Percentiles rank a stretch among this genome's conserved stretches.
Evolutionary conservation across 805 yeast species (phyloP).

Genomic region (Candida cerambycidarum): DNA sequence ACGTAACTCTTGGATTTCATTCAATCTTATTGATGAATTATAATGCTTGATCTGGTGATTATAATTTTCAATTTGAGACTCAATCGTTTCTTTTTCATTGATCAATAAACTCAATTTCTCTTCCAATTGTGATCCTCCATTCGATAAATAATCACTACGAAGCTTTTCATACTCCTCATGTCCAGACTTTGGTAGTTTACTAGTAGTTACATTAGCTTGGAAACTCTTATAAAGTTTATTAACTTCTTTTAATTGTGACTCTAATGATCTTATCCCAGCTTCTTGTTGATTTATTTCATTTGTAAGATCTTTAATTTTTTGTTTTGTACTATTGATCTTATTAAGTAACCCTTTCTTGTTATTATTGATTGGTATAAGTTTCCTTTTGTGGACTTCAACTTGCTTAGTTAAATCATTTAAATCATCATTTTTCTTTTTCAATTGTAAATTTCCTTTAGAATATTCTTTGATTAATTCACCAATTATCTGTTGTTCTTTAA

Average conservation of each 20-base stretch:
- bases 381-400: constrained; percentile 47
- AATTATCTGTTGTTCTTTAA: constrained; percentile 27
- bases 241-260: constrained; percentile 49
- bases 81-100: constrained; percentile 46
- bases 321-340: constrained; percentile 47
- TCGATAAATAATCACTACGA: constrained; percentile 54
- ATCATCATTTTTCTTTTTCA: constrained; percentile 39
- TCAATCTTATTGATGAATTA: constrained; percentile 37
- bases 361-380: constrained; percentile 62
- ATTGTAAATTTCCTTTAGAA: constrained; percentile 45
- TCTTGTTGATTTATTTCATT: constrained; percentile 56
- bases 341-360: constrained; percentile 48
- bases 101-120: constrained; percentile 43
- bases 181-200: constrained; percentile 35
- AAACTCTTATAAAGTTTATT: constrained; percentile 30
- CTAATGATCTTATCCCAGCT: constrained; percentile 38
- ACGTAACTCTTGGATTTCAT: constrained; percentile 40
- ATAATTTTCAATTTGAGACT: constrained; percentile 23
- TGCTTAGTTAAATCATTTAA: constrained; percentile 35
- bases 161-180: constrained; percentile 57
- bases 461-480: constrained; percentile 36
- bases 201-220: constrained; percentile 22
- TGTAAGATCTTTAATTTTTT: constrained; percentile 49
- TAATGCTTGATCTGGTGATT: constrained; percentile 35
- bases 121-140: constrained; percentile 58